Conservation (phyloP, 192 early-diverging fungal species). For the Umbelopsis vinacea region DNA sequence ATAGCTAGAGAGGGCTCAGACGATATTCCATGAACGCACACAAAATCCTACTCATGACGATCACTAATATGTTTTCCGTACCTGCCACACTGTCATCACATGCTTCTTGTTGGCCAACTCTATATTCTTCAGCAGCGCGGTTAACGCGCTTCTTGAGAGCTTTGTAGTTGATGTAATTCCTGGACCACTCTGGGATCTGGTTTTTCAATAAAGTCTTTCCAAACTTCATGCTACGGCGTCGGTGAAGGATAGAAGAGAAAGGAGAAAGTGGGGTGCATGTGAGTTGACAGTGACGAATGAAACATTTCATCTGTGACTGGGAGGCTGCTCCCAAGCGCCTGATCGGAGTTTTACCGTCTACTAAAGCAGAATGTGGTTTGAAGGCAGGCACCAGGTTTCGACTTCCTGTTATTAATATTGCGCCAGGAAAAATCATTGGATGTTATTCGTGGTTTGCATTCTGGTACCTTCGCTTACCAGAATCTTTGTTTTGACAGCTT, state of each 20-base stretch:
- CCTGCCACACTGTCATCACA: background rate
- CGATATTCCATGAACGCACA: background rate
- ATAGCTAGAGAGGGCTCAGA: constrained; percentile 63
- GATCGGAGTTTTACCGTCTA: too few relatives aligned
- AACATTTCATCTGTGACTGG: background rate
- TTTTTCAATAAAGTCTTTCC: constrained; percentile 54
- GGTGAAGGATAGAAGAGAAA: background rate
- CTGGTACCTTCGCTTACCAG: too few relatives aligned
- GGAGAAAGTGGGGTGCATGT: background rate
- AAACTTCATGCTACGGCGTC: constrained; percentile 49
- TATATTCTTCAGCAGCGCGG: constrained; percentile 31
- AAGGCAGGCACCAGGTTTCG: too few relatives aligned
- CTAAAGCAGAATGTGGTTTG: too few relatives aligned
- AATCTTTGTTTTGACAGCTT: too few relatives aligned
- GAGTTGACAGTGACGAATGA: background rate
- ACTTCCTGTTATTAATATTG: too few relatives aligned
- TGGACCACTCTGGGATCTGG: constrained; percentile 62
- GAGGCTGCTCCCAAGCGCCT: too few relatives aligned
- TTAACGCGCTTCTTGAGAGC: constrained; percentile 82
- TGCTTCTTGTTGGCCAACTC: constrained; percentile 13
- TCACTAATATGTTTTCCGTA: background rate
- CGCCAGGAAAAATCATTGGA: too few relatives aligned
- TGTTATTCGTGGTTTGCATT: too few relatives aligned
- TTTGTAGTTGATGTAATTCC: constrained; percentile 65
- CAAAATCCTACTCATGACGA: too few relatives aligned